Evolutionary conservation across 495 filamentous ascomycete genomes (phyloP).

Genomic region (Penicillium maclennaniae): DNA sequence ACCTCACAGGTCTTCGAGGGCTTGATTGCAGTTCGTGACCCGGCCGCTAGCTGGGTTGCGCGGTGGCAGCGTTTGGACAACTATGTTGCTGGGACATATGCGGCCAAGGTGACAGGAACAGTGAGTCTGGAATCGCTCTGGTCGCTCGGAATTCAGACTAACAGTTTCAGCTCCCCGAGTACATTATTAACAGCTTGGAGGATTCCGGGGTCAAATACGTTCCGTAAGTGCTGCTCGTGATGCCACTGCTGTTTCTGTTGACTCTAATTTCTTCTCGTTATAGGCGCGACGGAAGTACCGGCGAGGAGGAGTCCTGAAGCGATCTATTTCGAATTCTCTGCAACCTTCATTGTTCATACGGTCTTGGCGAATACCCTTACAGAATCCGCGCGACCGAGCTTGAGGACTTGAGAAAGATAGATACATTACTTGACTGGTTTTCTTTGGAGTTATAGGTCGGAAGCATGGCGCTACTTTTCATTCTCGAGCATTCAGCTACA

Average conservation of each 20-base stretch:
- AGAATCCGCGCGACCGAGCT: slow-evolving; percentile 1
- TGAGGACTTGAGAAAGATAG: background rate
- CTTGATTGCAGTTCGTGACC: slow-evolving; percentile 75
- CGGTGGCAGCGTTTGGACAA: slow-evolving; percentile 89
- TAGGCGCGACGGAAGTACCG: slow-evolving; percentile 50
- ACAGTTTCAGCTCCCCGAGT: slow-evolving; percentile 51
- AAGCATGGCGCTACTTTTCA: slow-evolving; percentile 20
- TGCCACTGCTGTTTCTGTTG: slow-evolving; percentile 38
- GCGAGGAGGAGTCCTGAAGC: slow-evolving; percentile 43
- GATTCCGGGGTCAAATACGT: slow-evolving; percentile 69
- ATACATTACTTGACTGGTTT: slow-evolving; percentile 8
- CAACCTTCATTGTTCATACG: slow-evolving; percentile 6
- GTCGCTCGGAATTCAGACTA: background rate
- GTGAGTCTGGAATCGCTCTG: slow-evolving; percentile 34
- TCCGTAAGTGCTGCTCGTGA: slow-evolving; percentile 39
- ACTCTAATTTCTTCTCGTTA: slow-evolving; percentile 5
- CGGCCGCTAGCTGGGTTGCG: slow-evolving; percentile 80
- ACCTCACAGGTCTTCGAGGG: slow-evolving; percentile 95
- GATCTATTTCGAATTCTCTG: background rate
- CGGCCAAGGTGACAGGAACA: slow-evolving; percentile 82
- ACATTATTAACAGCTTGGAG: slow-evolving; percentile 61
- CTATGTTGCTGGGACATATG: slow-evolving; percentile 85
- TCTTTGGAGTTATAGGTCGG: slow-evolving; percentile 24
- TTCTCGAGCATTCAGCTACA: slow-evolving; percentile 14
- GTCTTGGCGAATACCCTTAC: slow-evolving; percentile 13